Evolutionary conservation across 371 early-diverging fungal species (phyloP), one percentile per base, ranked within the genome.

Genomic region (Vairimorpha ceranae): DNA sequence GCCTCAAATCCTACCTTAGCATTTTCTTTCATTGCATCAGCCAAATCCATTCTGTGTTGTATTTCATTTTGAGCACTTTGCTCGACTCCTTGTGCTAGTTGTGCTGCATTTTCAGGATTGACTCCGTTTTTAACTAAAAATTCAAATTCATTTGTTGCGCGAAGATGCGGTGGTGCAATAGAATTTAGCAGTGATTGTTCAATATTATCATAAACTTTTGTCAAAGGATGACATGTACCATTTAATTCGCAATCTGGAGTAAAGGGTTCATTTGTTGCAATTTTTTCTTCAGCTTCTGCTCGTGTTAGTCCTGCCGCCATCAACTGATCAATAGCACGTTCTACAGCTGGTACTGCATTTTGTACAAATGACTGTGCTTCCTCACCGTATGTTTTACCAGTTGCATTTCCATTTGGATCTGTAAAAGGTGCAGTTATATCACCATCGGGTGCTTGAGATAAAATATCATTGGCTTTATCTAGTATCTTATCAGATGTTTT

Each of bases 401-500:
- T 64, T 41, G 19, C 2, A 7, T 21, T 23, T 19, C 64, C 64
- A 29, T 64, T 23, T 19, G 14, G 10, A 43, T 45, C 64, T 17
- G 43, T 15, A 29, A 12, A 38, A 1, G 41, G 64, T 25, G 64
- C 43, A 43, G 25, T 21, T 19, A 43, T 1, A 43, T 64, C 12
- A 2, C 64, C 64, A 27, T 64, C 14, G 4, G 64, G 64, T 41
- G 64, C 64, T 17, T 25, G 4, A 21, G 2, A 12, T 64, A 64
- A 43, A 41, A 64, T 64, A 3, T 19, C 64, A 12, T 27, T 21
- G 2, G 64, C 64, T 41, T 19, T 27, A 25, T 12, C 30, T 4
- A 64, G 7, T 33, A 43, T 7, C 10, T 25, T 14, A 6, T 43
- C 10, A 2, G 64, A 23, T 14, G 33, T 45, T 25, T n/a, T 2